Percentiles rank a stretch among this genome's conserved stretches.
These are phyloP conservation scores for Lentinula sp. DNA, from an alignment of 768 basidiomycete species.

Conservation along the genomic window DNA sequence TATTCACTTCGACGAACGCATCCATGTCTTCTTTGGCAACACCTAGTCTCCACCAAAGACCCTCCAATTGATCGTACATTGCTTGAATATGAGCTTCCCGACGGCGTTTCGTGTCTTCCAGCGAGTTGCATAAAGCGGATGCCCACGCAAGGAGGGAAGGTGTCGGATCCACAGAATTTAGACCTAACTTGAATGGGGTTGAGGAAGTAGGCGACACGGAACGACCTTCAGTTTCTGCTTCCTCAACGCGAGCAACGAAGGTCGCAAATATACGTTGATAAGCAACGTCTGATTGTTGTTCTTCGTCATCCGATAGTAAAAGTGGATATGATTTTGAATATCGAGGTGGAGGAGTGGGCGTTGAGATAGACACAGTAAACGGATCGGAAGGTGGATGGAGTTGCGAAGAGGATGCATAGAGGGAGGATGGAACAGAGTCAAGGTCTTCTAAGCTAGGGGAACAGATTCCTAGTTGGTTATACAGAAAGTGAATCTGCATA, in stretches of 20 bases:
- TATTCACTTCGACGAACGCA: conserved; percentile 81
- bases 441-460: conserved; percentile 51
- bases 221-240: conserved; percentile 43
- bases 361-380: conserved; percentile 29
- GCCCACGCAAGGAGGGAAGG: conserved; percentile 73
- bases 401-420: conserved; percentile 26
- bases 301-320: conserved; percentile 29
- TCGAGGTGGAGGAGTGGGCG: conserved; percentile 43
- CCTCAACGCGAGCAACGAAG: conserved; percentile 60
- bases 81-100: conserved; percentile 85
- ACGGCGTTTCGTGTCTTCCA: conserved; percentile 68
- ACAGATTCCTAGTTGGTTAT: conserved; percentile 73
- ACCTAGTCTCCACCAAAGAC: conserved; percentile 84
- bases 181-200: conserved; percentile 41
- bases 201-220: conserved; percentile 19
- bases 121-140: conserved; percentile 42
- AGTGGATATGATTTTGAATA: conserved; percentile 29
- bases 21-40: conserved; percentile 80
- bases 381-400: conserved; percentile 24
- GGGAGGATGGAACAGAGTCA: conserved; percentile 19
- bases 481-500: conserved; percentile 75
- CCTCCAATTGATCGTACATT: conserved; percentile 91
- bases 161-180: conserved; percentile 79
- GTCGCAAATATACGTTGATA: conserved; percentile 56
- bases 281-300: conserved; percentile 30